phyloP scores from a whole-genome alignment of 148 eudicot genomes.

The Camellia japonica region DNA sequence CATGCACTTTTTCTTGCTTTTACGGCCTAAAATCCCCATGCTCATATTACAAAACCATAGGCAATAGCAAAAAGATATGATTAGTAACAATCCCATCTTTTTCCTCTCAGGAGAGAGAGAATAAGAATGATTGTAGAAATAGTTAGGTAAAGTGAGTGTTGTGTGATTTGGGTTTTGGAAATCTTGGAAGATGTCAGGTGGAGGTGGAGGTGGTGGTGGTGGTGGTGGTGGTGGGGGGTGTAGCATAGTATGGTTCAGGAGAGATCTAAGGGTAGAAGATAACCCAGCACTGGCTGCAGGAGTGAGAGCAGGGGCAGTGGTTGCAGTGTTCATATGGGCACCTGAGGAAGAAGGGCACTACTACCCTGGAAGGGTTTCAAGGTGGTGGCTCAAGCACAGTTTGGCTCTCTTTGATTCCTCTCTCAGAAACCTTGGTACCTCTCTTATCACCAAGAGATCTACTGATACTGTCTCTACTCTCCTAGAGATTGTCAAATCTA shows the following conservation, averaged over 20 bases:
- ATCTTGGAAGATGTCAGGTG: slow-evolving; percentile 42
- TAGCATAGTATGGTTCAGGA: slow-evolving; percentile 98
- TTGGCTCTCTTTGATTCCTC: slow-evolving; percentile 80
- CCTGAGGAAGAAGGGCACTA: slow-evolving; percentile 97
- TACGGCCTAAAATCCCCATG: too few species aligned
- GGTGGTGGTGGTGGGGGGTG: slow-evolving; percentile 27
- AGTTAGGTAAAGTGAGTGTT: not conserved
- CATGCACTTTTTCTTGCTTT: too few species aligned
- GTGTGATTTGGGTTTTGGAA: slow-evolving; percentile 8
- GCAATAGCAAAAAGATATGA: too few species aligned
- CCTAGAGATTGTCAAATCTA: slow-evolving; percentile 69
- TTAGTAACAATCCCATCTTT: too few species aligned
- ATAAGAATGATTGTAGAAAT: not conserved
- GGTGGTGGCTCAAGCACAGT: slow-evolving; percentile 99
- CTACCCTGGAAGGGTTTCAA: slow-evolving; percentile 90
- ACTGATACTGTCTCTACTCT: slow-evolving; percentile 75
- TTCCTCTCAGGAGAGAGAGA: not conserved
- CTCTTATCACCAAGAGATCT: slow-evolving; percentile 83
- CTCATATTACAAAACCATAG: too few species aligned
- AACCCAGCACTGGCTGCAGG: slow-evolving; percentile 92
- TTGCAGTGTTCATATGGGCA: slow-evolving; percentile 83
- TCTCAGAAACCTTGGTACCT: slow-evolving; percentile 73
- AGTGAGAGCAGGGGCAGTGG: slow-evolving; percentile 75
- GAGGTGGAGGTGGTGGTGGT: too few species aligned
- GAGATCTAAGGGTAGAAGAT: slow-evolving; percentile 94